Evolutionary conservation across 116 monocot species (phyloP), one percentile per base, ranked within the genome.

Genomic region (Papilionanthe hybrid): DNA sequence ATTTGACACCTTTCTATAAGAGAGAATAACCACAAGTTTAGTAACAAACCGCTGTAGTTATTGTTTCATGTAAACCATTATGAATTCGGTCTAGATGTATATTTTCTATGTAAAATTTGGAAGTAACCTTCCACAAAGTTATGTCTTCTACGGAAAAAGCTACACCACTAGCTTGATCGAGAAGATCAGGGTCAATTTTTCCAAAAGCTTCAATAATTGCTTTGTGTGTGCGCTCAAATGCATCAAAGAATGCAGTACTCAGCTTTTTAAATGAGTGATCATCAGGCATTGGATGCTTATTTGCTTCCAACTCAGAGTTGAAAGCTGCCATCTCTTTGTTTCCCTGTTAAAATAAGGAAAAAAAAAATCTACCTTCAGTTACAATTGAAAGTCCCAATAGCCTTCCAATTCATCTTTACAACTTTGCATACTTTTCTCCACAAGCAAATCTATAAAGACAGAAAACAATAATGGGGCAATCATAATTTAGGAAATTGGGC

Each of bases 61-160:
- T 55, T 41, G 83, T 79, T 78, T 72, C 81, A 13, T 45, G 50
- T 20, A 87, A 27, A 55, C 83, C 56, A 75, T 84, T 75, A 83
- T 82, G 78, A n/a, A 94, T 75, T 69, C 68, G 72, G 30, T 92
- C 88, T 10, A 94, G 79, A 63, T 88, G 83, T 69, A 97, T 66
- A 73, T 86, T 81, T 53, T 12, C 32, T 28, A 82, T 65, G 58
- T 81, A 86, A 42, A 82, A 85, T 72, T 80, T 75, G 66, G 94
- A 88, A 76, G 88, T 37, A 60, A n/a, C 67, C 63, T 88, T 91
- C 92, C 92, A 92, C 17, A 71, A 86, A 76, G 90, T 84, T 72
- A 94, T 83, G 67, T 88, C 81, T 19, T 73, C 78, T 43, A 68
- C 37, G 13, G 76, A 76, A 67, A 78, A 75, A 42, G 75, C 80